Conservation (phyloP, 2,329 filamentous ascomycete species). For the Calonectria pseudoreteaudii region DNA sequence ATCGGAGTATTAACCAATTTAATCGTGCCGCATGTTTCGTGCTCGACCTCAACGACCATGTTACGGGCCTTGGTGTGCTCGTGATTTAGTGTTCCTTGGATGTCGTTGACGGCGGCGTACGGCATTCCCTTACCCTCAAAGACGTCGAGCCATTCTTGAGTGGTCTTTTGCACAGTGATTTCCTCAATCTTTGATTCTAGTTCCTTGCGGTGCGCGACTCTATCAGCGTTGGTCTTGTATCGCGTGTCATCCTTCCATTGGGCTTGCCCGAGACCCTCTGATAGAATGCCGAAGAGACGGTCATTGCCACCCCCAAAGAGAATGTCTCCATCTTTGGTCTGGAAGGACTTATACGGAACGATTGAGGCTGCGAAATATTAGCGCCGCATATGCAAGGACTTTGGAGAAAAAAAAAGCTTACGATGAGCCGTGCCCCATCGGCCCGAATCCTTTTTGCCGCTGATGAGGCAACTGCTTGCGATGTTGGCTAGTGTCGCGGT, state of each 20-base stretch:
- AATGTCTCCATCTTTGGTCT: constrained; percentile 77
- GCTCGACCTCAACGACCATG: constrained; percentile 92
- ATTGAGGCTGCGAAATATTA: constrained; percentile 77
- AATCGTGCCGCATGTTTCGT: constrained; percentile 84
- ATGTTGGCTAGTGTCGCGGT: constrained; percentile 96
- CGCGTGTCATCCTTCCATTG: constrained; percentile 71
- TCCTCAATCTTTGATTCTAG: constrained; percentile 84
- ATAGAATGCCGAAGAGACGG: constrained; percentile 74
- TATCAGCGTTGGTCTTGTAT: constrained; percentile 70
- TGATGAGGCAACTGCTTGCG: constrained; percentile 90
- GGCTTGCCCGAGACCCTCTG: constrained; percentile 66
- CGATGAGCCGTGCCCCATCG: constrained; percentile 97
- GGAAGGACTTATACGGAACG: constrained; percentile 91
- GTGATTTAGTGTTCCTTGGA: constrained; percentile 85
- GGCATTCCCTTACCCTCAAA: constrained; percentile 95
- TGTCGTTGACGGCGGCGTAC: constrained; percentile 92
- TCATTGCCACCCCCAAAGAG: constrained; percentile 81
- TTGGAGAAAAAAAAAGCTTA: constrained; percentile 54
- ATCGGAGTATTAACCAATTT: constrained; percentile 94
- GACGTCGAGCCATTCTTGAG: constrained; percentile 85
- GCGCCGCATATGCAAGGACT: not conserved
- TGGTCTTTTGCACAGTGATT: constrained; percentile 81
- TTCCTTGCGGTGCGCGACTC: constrained; percentile 78
- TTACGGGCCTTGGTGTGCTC: constrained; percentile 85
- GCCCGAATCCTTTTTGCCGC: constrained; percentile 86